Evolutionary conservation across 345 rosid genomes (phyloP).

Genomic region (Stellera chamaejasme): DNA sequence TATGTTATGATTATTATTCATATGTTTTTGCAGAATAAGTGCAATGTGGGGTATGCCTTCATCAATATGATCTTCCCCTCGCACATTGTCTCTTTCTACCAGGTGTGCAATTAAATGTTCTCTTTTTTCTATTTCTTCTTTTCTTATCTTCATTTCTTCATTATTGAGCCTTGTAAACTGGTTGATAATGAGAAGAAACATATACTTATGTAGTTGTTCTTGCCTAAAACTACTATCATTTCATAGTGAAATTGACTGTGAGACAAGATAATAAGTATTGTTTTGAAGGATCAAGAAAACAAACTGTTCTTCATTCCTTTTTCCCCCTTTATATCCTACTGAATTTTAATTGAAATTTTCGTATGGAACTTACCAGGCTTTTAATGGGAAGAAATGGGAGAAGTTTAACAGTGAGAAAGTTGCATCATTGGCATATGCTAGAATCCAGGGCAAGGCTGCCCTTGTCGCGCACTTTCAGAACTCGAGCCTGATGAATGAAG

Average conservation of each 20-base stretch:
- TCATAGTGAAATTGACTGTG: background rate
- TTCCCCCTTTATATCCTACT: too few species aligned
- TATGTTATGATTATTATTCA: constrained; percentile 8
- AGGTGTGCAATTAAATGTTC: constrained; percentile 35
- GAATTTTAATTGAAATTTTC: too few species aligned
- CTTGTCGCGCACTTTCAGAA: constrained; percentile 86
- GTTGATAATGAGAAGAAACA: too few species aligned
- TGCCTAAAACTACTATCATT: too few species aligned
- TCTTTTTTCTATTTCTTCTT: background rate
- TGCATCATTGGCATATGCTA: constrained; percentile 84
- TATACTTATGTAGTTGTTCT: too few species aligned
- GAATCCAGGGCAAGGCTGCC: constrained; percentile 91
- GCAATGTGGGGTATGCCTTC: constrained; percentile 97
- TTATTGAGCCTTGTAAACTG: too few species aligned
- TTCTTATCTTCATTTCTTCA: too few species aligned
- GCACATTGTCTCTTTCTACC: constrained; percentile 75
- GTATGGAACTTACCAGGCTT: constrained; percentile 35
- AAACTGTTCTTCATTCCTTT: too few species aligned
- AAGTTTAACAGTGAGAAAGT: constrained; percentile 95
- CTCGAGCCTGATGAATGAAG: constrained; percentile 80
- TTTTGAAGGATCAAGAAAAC: too few species aligned
- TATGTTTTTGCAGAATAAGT: constrained; percentile 71
- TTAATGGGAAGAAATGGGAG: constrained; percentile 92
- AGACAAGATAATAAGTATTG: background rate
- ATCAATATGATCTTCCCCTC: constrained; percentile 86